Percentiles rank a stretch among this genome's conserved stretches.
These are phyloP conservation scores for Aureobasidium melanogenum DNA, from an alignment of 2,329 filamentous ascomycete genomes.

Conservation along the genomic window DNA sequence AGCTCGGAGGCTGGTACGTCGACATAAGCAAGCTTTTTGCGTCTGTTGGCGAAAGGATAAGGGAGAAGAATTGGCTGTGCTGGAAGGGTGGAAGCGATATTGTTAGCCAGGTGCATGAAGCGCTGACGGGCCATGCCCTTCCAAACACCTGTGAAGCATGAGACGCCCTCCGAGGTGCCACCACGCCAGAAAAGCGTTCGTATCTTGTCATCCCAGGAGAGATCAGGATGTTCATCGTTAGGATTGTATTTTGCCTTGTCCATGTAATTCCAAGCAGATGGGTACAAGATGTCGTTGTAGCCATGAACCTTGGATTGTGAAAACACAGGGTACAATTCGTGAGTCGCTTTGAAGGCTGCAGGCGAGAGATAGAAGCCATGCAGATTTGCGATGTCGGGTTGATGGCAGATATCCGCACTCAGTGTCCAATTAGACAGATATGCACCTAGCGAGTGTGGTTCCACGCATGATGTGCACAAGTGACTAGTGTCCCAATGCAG, in stretches of 20 bases:
- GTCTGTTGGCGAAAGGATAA: conserved; percentile 23
- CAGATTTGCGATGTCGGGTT: conserved; percentile 64
- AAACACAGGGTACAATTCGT: conserved; percentile 64
- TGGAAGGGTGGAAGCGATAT: conserved; percentile 41
- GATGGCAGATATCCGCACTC: conserved; percentile 61
- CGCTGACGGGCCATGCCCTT: conserved; percentile 62
- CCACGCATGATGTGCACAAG: conserved; percentile 56
- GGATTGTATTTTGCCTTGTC: conserved; percentile 47
- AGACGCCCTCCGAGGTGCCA: conserved; percentile 49
- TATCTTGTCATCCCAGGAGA: conserved; percentile 52
- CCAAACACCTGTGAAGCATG: conserved; percentile 46
- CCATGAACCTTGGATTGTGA: conserved; percentile 63
- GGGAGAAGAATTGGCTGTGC: conserved; percentile 51
- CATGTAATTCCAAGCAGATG: conserved; percentile 53
- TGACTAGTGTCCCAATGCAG: conserved; percentile 55
- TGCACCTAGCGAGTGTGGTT: conserved; percentile 56
- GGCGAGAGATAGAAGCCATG: conserved; percentile 66
- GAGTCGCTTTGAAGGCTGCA: conserved; percentile 52
- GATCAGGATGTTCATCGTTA: conserved; percentile 43
- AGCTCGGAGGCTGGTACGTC: conserved; percentile 45
- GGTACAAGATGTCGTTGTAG: conserved; percentile 70
- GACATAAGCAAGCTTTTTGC: conserved; percentile 46
- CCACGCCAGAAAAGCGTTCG: conserved; percentile 67
- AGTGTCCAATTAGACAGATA: conserved; percentile 58
- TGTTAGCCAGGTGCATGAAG: conserved; percentile 59